phyloP scores from a whole-genome alignment of 148 eudicot species.

The Rhododendron mucronatum region DNA sequence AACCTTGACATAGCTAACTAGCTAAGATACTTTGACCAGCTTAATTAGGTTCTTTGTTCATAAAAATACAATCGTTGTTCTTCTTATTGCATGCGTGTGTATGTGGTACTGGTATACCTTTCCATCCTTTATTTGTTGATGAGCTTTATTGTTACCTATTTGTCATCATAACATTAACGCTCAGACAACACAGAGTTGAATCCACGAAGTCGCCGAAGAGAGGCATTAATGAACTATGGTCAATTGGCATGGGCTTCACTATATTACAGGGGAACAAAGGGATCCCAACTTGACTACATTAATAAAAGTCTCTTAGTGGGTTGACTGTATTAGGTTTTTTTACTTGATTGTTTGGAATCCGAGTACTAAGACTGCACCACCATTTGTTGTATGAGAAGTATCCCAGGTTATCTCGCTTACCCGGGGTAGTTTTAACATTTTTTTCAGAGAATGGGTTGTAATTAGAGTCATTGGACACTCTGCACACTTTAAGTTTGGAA shows the following conservation, averaged over 20 bases:
- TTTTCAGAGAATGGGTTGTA: not conserved
- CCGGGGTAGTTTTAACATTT: not conserved
- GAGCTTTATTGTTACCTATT: not conserved
- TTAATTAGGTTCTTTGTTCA: not conserved
- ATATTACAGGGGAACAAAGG: not conserved
- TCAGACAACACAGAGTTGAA: not conserved
- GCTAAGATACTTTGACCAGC: not conserved
- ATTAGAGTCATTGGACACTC: not conserved
- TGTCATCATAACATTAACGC: not conserved
- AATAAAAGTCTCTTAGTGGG: not conserved
- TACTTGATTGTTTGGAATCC: not conserved
- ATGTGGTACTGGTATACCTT: not conserved
- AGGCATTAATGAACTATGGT: not conserved
- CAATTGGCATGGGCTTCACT: not conserved
- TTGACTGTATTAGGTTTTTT: not conserved
- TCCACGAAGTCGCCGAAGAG: not conserved
- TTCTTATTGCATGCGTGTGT: not conserved
- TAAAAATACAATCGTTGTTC: not conserved
- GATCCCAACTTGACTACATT: constrained; percentile 4
- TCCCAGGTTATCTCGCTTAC: not conserved
- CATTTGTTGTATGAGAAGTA: not conserved
- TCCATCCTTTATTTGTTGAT: not conserved
- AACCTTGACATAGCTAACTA: not conserved
- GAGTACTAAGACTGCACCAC: not conserved
- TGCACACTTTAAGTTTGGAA: not conserved